A percentile compares a stretch with the other conserved stretches of the same genome.
Evolutionary conservation across 495 filamentous ascomycete species (phyloP).

Genomic region (Hypoxylon rickii): DNA sequence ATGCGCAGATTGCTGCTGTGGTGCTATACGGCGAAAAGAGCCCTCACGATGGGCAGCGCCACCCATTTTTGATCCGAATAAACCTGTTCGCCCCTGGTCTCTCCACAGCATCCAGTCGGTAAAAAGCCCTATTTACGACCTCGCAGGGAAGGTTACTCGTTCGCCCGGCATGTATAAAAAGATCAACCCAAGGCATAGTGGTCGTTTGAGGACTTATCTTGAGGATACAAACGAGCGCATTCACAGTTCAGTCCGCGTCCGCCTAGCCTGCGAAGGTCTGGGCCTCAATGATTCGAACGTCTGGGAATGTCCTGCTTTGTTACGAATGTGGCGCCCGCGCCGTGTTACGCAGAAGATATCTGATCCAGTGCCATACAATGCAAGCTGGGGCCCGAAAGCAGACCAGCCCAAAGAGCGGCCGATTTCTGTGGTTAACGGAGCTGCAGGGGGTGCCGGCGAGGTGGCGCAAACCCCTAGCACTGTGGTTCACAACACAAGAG

Average conservation of each 20-base stretch:
- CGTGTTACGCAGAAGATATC: conserved; percentile 32
- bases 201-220: conserved; percentile 50
- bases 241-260: conserved; percentile 63
- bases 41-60: conserved; percentile 49
- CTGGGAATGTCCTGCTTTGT: conserved; percentile 59
- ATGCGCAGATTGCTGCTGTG: conserved; percentile 1
- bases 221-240: conserved; percentile 67
- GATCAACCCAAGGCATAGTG: conserved; percentile 55
- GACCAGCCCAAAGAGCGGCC: background rate
- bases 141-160: conserved; percentile 56
- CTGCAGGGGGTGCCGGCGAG: background rate
- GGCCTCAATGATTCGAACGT: conserved; percentile 58
- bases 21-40: background rate
- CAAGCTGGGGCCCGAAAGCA: conserved; percentile 42
- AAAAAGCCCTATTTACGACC: conserved; percentile 52
- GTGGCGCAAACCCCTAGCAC: background rate
- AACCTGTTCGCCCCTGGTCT: conserved; percentile 60
- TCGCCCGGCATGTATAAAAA: conserved; percentile 64
- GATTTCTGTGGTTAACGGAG: conserved; percentile 2
- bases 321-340: conserved; percentile 46
- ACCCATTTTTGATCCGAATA: conserved; percentile 52
- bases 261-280: conserved; percentile 57
- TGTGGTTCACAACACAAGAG: background rate
- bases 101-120: conserved; percentile 60
- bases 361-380: conserved; percentile 44